Percentiles rank a stretch among this genome's conserved stretches.
Evolutionary conservation across 495 filamentous ascomycete species (phyloP).

Genomic region (Xylaria bambusicola): DNA sequence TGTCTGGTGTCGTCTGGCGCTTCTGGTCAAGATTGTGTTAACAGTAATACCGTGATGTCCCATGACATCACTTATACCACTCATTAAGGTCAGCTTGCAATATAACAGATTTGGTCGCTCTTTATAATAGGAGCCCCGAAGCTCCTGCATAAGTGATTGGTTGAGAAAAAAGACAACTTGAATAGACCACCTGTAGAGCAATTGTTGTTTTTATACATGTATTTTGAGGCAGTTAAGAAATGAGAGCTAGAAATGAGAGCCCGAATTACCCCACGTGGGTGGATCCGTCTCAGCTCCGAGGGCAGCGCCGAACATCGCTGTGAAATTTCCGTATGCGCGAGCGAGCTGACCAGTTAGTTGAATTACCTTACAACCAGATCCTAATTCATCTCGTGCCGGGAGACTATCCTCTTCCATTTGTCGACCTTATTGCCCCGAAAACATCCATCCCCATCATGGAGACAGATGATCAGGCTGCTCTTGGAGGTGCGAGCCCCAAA

Average conservation of each 20-base stretch:
- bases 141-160: no score
- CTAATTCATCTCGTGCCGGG: no score
- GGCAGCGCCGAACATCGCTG: constrained; percentile 16
- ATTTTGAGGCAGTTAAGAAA: not conserved
- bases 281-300: constrained; percentile 13
- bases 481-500: constrained; percentile 20
- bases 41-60: constrained; percentile 8
- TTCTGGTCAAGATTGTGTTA: constrained; percentile 4
- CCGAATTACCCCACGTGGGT: not conserved
- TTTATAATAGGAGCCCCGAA: no score
- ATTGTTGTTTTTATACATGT: not conserved
- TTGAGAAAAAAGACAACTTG: no score
- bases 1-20: not conserved
- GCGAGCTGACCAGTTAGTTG: not conserved
- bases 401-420: not conserved
- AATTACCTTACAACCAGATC: no score
- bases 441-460: constrained; percentile 13
- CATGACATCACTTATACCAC: constrained; percentile 19
- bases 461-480: constrained; percentile 8
- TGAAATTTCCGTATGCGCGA: not conserved
- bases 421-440: not conserved
- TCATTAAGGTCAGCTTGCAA: constrained; percentile 29
- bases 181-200: not conserved
- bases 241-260: not conserved
- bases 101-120: constrained; percentile 26